These are phyloP conservation scores for Rhodotorula sp. DNA, from an alignment of 1,284 basidiomycete genomes.

Conservation along the genomic window DNA sequence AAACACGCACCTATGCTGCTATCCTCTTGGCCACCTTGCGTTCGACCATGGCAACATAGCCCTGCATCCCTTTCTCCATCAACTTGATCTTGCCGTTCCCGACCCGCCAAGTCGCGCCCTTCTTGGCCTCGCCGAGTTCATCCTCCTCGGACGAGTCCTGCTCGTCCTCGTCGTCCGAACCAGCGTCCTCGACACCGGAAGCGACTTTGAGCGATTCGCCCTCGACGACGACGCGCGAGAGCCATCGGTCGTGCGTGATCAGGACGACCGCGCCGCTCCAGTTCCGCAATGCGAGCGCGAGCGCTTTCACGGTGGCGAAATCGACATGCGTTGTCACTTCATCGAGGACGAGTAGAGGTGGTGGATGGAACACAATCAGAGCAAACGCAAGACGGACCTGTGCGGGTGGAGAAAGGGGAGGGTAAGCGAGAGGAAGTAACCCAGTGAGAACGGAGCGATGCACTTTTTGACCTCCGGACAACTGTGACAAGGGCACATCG, in stretches of 20 bases:
- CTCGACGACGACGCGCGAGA: slow-evolving; percentile 51
- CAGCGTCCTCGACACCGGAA: slow-evolving; percentile 43
- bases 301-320: slow-evolving; percentile 61
- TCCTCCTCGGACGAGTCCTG: slow-evolving; percentile 41
- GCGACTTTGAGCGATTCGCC: slow-evolving; percentile 44
- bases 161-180: slow-evolving; percentile 42
- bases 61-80: slow-evolving; percentile 43
- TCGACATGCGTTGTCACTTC: slow-evolving; percentile 72
- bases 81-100: slow-evolving; percentile 52
- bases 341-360: slow-evolving; percentile 62
- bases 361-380: slow-evolving; percentile 54
- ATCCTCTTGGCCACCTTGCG: slow-evolving; percentile 16
- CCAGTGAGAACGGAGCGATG: neutral
- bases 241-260: slow-evolving; percentile 65
- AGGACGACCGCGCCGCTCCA: slow-evolving; percentile 63
- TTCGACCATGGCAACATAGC: slow-evolving; percentile 27
- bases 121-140: slow-evolving; percentile 33
- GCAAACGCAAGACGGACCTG: slow-evolving; percentile 56
- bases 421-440: neutral
- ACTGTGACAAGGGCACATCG: slow-evolving; percentile 53
- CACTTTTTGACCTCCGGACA: slow-evolving; percentile 64
- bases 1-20: too few species aligned
- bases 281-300: slow-evolving; percentile 58
- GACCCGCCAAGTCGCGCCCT: slow-evolving; percentile 55
- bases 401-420: neutral